Evolutionary conservation across 345 rosid species (phyloP).

Genomic region (Populus euphratica): DNA sequence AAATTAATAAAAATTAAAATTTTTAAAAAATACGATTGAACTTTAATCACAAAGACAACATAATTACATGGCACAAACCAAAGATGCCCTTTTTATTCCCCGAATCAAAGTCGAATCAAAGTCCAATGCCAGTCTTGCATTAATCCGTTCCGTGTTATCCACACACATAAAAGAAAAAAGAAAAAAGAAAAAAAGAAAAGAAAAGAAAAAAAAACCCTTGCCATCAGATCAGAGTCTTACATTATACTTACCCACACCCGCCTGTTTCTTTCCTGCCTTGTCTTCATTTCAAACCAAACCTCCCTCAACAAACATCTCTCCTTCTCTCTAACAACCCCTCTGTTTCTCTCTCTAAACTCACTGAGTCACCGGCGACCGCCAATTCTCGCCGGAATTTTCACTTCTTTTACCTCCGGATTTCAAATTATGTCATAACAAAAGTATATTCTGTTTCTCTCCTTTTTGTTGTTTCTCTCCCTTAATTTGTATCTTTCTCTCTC

Average conservation of each 20-base stretch:
- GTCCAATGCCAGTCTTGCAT: not conserved
- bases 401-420: not conserved
- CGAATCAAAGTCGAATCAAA: not conserved
- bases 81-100: too few relatives aligned
- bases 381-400: not conserved
- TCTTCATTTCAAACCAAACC: slow-evolving; percentile 29
- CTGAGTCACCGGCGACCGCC: not conserved
- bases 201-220: not conserved
- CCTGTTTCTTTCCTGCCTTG: slow-evolving; percentile 32
- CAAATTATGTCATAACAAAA: not conserved
- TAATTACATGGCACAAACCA: too few relatives aligned
- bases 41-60: too few relatives aligned
- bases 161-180: too few relatives aligned
- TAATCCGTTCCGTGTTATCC: slow-evolving; percentile 4
- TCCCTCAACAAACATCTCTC: slow-evolving; percentile 16
- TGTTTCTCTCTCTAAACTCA: slow-evolving; percentile 4
- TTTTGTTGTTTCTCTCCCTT: not conserved
- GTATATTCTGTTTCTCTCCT: not conserved
- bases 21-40: too few relatives aligned
- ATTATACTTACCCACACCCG: slow-evolving; percentile 10
- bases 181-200: not conserved
- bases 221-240: not conserved
- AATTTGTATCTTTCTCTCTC: not conserved
- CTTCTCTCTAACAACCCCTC: slow-evolving; percentile 7
- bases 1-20: too few relatives aligned